These are phyloP conservation scores for Aphanomyces astaci DNA, from an alignment of 352 stramenopile species.

Conservation along the genomic window DNA sequence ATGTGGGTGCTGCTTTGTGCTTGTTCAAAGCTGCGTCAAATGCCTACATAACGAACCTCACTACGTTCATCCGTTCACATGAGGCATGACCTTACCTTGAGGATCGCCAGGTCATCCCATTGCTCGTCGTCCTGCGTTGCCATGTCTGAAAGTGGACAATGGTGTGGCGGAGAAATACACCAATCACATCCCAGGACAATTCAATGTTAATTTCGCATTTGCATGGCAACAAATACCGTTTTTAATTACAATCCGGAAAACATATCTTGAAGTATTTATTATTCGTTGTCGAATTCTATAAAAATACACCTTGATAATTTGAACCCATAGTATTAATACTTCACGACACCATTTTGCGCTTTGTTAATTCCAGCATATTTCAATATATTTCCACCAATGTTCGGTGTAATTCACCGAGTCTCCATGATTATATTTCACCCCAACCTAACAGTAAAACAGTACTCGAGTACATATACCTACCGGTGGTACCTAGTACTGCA, in stretches of 20 bases:
- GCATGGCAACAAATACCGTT: no score
- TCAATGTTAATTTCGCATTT: no score
- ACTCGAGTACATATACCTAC: no score
- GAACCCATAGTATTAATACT: background rate
- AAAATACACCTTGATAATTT: background rate
- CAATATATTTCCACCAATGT: background rate
- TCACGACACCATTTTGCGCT: background rate
- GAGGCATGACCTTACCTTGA: constrained; percentile 1
- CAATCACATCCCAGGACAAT: no score
- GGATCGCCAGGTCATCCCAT: constrained; percentile 20
- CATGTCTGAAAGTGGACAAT: background rate
- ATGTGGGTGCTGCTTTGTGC: background rate
- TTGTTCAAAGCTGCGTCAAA: constrained; percentile 18
- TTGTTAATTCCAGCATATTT: background rate
- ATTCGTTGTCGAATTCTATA: no score
- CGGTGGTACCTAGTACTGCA: no score
- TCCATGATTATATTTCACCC: no score
- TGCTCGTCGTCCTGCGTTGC: background rate
- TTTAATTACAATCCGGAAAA: no score
- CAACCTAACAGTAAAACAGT: no score
- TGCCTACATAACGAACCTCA: background rate
- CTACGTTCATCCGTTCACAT: background rate
- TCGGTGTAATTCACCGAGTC: no score
- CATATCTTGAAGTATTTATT: no score
- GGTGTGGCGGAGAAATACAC: background rate